A percentile compares a stretch with the other conserved stretches of the same genome.
Evolutionary conservation across 176 grass and related monocot species (phyloP).

Genomic region (Saccharum officinarum): DNA sequence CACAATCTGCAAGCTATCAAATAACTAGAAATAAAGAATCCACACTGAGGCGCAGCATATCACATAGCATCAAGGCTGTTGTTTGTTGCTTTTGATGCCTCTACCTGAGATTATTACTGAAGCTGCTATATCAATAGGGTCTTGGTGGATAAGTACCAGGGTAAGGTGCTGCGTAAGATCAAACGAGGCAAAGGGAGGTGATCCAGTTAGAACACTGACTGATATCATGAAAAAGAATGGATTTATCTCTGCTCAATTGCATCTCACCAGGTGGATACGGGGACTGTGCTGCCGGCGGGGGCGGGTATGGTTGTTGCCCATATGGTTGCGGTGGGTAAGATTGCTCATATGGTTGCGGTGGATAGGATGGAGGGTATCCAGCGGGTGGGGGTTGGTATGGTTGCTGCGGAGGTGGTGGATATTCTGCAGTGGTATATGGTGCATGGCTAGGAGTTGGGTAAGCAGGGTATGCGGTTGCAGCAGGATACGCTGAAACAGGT

Average conservation of each 20-base stretch:
- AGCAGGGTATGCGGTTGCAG: conserved; percentile 23
- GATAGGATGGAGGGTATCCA: conserved; percentile 26
- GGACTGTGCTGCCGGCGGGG: conserved; percentile 37
- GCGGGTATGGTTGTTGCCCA: conserved; percentile 50
- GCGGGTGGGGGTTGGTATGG: conserved; percentile 12
- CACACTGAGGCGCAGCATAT: not conserved
- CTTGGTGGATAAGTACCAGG: conserved; percentile 59
- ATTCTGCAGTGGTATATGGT: conserved; percentile 37
- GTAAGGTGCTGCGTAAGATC: conserved; percentile 60
- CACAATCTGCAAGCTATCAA: conserved; percentile 18
- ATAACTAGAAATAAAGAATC: conserved; percentile 22
- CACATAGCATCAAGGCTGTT: not conserved
- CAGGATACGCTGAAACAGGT: conserved; percentile 34
- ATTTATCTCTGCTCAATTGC: not conserved
- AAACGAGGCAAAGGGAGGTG: not conserved
- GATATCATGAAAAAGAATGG: not conserved
- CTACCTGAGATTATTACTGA: conserved; percentile 9
- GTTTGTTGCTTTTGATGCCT: conserved; percentile 1
- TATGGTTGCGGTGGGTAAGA: conserved; percentile 48
- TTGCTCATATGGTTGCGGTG: conserved; percentile 44
- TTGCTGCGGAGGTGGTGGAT: conserved; percentile 45
- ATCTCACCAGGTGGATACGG: conserved; percentile 69
- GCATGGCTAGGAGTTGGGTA: conserved; percentile 16
- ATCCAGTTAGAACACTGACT: not conserved
- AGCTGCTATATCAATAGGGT: conserved; percentile 54